Evolutionary conservation across 1,139 yeast genomes (phyloP).

Genomic region (Dujonia santamariae): DNA sequence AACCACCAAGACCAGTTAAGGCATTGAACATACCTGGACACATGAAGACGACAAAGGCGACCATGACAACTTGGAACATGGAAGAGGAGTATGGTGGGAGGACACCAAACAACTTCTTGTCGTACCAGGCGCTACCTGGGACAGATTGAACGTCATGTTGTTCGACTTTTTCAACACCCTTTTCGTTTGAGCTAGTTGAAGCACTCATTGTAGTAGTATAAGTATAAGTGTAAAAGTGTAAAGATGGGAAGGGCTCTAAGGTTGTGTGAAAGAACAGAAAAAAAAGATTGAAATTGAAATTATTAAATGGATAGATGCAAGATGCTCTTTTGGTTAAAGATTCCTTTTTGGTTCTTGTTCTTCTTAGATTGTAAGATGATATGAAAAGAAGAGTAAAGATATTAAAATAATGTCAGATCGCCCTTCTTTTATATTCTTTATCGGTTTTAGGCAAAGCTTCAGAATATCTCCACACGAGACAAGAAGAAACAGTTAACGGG

Average conservation of each 20-base stretch:
- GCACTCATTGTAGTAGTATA: background rate
- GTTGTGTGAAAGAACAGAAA: too few relatives aligned
- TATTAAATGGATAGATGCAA: too few relatives aligned
- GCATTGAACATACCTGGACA: constrained; percentile 62
- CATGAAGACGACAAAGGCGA: constrained; percentile 50
- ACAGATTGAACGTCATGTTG: constrained; percentile 3
- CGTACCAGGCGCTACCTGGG: constrained; percentile 31
- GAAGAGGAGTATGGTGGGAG: constrained; percentile 43
- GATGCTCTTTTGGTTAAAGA: too few relatives aligned
- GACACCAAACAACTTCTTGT: constrained; percentile 21
- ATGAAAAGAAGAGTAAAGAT: too few relatives aligned
- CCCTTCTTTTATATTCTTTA: too few relatives aligned
- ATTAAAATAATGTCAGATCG: too few relatives aligned
- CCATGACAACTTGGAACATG: constrained; percentile 43
- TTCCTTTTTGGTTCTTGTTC: too few relatives aligned
- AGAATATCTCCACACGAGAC: constrained; percentile 4
- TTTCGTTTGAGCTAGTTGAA: constrained; percentile 8
- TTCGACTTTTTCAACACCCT: constrained; percentile 2
- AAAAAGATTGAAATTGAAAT: too few relatives aligned
- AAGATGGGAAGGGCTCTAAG: too few relatives aligned
- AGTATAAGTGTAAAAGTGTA: too few relatives aligned
- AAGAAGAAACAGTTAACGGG: background rate
- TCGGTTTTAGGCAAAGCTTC: too few relatives aligned
- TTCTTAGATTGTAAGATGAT: too few relatives aligned
- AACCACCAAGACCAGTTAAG: constrained; percentile 52